Percentiles rank a stretch among this genome's conserved stretches.
These are phyloP conservation scores for Aspergillus bridgeri DNA, from an alignment of 495 filamentous ascomycete species.

Conservation along the genomic window DNA sequence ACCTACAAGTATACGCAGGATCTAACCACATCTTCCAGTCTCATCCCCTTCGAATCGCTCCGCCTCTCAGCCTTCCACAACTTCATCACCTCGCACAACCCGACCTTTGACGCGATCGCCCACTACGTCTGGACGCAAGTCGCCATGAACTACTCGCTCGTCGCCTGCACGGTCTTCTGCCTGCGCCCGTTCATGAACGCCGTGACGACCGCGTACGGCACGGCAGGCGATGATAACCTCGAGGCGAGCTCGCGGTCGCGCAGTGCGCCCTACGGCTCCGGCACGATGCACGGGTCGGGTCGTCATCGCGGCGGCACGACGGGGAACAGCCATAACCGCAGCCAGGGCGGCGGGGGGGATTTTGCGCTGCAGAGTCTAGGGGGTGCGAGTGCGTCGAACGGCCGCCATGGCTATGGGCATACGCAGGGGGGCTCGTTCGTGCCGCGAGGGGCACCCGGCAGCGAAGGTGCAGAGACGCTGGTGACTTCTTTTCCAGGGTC, in stretches of 20 bases:
- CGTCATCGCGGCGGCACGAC: neutral
- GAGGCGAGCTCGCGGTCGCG: neutral
- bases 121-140: constrained; percentile 33
- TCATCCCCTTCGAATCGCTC: constrained; percentile 20
- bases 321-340: neutral
- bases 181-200: constrained; percentile 9
- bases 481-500: neutral
- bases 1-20: too few species aligned
- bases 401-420: neutral
- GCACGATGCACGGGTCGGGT: neutral
- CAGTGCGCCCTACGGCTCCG: neutral
- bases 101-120: constrained; percentile 27
- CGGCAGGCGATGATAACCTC: constrained; percentile 7
- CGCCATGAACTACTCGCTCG: constrained; percentile 31
- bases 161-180: constrained; percentile 9
- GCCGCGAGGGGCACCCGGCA: neutral
- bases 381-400: neutral
- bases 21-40: constrained; percentile 11
- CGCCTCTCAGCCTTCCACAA: constrained; percentile 17
- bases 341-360: neutral
- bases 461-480: neutral
- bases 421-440: neutral
- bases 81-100: constrained; percentile 21
- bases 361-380: neutral
- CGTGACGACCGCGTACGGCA: constrained; percentile 5